Base-by-base conservation (phyloP, 371 early-diverging fungal species). In the Mucor circinelloides region DNA sequence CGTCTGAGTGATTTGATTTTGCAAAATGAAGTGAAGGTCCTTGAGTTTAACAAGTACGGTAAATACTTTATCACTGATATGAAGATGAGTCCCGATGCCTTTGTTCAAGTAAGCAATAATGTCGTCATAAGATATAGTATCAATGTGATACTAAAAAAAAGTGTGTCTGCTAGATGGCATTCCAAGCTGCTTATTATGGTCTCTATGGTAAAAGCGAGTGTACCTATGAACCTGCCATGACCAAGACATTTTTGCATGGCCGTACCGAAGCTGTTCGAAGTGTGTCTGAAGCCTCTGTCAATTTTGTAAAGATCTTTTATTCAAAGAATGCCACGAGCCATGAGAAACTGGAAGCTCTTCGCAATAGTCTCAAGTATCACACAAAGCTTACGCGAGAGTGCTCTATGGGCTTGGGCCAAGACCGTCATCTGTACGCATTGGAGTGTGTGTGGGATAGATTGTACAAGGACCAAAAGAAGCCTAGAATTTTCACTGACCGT, bases 171-270 rank as follows among this genome's bases (percentile, higher is more conserved):
- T 83, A 92, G 83, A 94, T 96, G 94, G 94, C 95, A 10, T 90
- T 94, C 72, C 96, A 96, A 83, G 90, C 94, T 36, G 96, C 96
- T 36, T 95, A 94, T 80, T 95, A 91, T 83, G 93, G 93, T 60
- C 83, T 91, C 65, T 89, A 90, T 73, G 93, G 95, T 50, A 83
- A 84, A 54, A 76, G 82, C 64, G 85, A 88, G 61, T 86, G 92
- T 55, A 95, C 95, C 15, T 96, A 96, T 78, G 96, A 95, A 74
- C 90, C 90, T 58, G 94, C 94, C 25, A 91, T 93, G 82, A 95
- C 95, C 28, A 88, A 91, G 69, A 85, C 88, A 38, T 95, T 88
- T 65, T 84, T 87, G 23, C 93, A 87, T 71, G 96, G 96, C 19
- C 87, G 96, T 42, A 96, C 96, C 12, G 96, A 96, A 78, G 93